Percentiles rank a stretch among this genome's conserved stretches.
Conservation (phyloP, 495 filamentous ascomycete species). For the Staphylotrichum tortipilum region DNA sequence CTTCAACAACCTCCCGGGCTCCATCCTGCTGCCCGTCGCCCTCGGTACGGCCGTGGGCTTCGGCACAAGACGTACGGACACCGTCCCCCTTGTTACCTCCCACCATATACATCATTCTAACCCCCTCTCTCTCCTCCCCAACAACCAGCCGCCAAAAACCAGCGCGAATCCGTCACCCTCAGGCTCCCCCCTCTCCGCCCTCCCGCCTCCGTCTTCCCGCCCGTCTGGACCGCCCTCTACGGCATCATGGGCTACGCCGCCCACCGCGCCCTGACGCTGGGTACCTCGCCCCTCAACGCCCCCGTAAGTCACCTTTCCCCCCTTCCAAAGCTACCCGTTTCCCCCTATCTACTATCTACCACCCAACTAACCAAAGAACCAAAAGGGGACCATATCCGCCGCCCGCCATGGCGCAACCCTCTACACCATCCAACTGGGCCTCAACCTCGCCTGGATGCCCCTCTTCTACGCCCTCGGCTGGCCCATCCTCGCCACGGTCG, state of each 20-base stretch:
- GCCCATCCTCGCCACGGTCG: conserved; percentile 63
- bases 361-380: neutral
- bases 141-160: conserved; percentile 19
- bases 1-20: conserved; percentile 56
- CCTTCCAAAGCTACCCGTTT: neutral
- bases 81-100: neutral
- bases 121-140: too few relatives aligned
- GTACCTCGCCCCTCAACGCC: conserved; percentile 35
- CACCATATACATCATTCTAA: neutral
- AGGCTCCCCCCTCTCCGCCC: conserved; percentile 75
- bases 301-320: conserved; percentile 15
- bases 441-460: conserved; percentile 90
- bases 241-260: conserved; percentile 82
- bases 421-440: conserved; percentile 72
- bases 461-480: conserved; percentile 71
- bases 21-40: conserved; percentile 60
- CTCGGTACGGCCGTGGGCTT: conserved; percentile 58
- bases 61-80: conserved; percentile 44
- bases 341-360: neutral
- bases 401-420: conserved; percentile 58
- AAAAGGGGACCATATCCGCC: conserved; percentile 13
- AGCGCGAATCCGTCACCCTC: conserved; percentile 55
- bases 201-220: conserved; percentile 71
- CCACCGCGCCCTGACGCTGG: conserved; percentile 54
- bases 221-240: conserved; percentile 81